Evolutionary conservation across 148 eudicot species (phyloP).

Genomic region (Gaultheria prostrata): DNA sequence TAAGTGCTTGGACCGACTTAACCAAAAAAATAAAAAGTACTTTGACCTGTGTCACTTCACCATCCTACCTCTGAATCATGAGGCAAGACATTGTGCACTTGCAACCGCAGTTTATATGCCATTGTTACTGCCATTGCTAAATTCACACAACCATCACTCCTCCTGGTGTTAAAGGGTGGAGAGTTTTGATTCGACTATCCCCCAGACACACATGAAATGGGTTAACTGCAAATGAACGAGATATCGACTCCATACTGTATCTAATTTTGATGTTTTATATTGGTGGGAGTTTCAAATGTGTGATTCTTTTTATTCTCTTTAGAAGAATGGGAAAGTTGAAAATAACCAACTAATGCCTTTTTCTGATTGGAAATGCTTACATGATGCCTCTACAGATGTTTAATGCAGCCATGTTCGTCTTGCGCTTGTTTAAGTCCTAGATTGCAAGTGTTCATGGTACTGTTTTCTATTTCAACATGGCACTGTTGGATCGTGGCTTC

Average conservation of each 20-base stretch:
- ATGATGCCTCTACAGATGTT: neutral
- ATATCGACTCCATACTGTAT: neutral
- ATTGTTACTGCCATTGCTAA: no score
- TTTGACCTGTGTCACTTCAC: neutral
- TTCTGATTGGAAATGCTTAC: neutral
- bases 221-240: neutral
- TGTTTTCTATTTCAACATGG: neutral
- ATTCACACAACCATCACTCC: no score
- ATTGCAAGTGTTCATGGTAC: neutral
- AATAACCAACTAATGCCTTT: neutral
- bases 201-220: neutral
- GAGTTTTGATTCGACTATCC: no score
- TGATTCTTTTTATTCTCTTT: neutral
- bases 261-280: neutral
- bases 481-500: neutral
- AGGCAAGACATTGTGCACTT: neutral
- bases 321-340: neutral
- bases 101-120: no score
- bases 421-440: neutral
- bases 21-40: no score
- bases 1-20: neutral
- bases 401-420: neutral
- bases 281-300: neutral
- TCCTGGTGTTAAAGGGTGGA: no score
- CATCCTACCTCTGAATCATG: neutral